Conservation (phyloP, 257 asterid species). For the Solanum appendiculatum region DNA sequence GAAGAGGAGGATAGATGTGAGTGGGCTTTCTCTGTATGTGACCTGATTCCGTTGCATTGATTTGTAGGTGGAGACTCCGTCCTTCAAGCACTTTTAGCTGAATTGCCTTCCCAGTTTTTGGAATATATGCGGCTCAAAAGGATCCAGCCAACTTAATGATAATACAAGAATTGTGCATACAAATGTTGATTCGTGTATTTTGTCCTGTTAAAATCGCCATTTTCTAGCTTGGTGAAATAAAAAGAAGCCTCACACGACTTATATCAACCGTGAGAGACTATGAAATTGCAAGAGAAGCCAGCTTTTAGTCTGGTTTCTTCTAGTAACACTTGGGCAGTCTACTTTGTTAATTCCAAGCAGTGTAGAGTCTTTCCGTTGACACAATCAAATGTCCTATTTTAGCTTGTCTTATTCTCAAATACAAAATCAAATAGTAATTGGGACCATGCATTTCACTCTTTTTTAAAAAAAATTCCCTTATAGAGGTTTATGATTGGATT, state of each 20-base stretch:
- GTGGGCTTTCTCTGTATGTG: not conserved
- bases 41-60: not conserved
- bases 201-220: not conserved
- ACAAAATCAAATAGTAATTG: not conserved
- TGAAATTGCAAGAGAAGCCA: not conserved
- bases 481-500: not conserved
- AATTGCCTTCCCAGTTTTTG: constrained; percentile 83
- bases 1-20: not conserved
- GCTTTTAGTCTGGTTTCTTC: not conserved
- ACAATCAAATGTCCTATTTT: not conserved
- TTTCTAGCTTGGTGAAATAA: not conserved
- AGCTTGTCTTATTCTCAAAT: not conserved
- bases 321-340: not conserved
- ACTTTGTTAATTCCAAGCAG: not conserved
- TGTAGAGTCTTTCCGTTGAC: not conserved
- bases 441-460: not conserved
- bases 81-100: constrained; percentile 81
- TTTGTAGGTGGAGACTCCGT: constrained; percentile 76
- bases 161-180: constrained; percentile 40
- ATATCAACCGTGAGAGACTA: not conserved
- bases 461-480: not conserved
- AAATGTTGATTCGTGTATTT: not conserved
- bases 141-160: constrained; percentile 41
- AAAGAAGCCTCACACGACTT: not conserved
- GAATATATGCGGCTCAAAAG: constrained; percentile 35